phyloP scores from a whole-genome alignment of 495 filamentous ascomycete genomes.

The Trichoderma reesei region DNA sequence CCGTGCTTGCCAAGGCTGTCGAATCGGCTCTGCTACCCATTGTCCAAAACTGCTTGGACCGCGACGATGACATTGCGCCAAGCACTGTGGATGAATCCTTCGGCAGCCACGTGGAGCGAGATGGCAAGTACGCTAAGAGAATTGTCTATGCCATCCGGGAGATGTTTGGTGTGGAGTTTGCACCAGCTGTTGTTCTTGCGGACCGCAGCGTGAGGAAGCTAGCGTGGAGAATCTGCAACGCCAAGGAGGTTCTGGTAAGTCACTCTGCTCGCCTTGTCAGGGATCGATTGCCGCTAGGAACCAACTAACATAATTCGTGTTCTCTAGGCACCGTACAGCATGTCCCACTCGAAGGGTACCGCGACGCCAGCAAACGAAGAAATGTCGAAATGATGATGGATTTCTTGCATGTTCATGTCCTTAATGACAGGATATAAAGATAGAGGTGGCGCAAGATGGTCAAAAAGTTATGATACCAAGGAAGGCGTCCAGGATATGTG shows the following conservation, averaged over 20 bases:
- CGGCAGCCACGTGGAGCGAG: conserved; percentile 69
- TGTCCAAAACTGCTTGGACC: conserved; percentile 83
- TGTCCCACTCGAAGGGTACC: conserved; percentile 47
- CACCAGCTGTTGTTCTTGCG: conserved; percentile 81
- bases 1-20: conserved; percentile 37
- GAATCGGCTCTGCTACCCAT: conserved; percentile 72
- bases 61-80: conserved; percentile 85
- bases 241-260: conserved; percentile 87
- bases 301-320: neutral
- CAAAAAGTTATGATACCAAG: neutral
- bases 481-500: conserved; percentile 5
- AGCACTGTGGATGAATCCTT: conserved; percentile 70
- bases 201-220: conserved; percentile 88
- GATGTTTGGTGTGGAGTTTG: conserved; percentile 97
- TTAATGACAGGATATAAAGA: neutral
- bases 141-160: conserved; percentile 90
- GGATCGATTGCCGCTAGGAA: neutral
- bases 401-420: neutral
- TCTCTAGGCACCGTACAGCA: conserved; percentile 52
- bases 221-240: conserved; percentile 91
- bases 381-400: neutral
- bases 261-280: neutral
- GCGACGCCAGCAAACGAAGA: conserved; percentile 32
- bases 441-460: neutral
- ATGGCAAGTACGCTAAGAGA: conserved; percentile 78